Evolutionary conservation across 164 flowering plant genomes (phyloP).

Genomic region (Taxillus chinensis): DNA sequence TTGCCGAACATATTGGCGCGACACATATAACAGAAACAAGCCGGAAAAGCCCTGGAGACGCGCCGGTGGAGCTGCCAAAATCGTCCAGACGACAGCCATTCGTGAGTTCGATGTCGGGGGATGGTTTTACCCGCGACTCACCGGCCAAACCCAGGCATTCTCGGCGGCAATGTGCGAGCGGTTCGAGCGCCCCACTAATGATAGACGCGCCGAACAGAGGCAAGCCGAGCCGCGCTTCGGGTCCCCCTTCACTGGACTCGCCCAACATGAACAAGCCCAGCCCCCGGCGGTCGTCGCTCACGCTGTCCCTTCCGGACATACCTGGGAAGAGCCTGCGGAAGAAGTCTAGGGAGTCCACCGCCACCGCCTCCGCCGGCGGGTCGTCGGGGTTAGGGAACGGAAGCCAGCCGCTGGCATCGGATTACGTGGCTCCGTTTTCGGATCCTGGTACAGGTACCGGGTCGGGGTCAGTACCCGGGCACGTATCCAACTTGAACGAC

Average conservation of each 20-base stretch:
- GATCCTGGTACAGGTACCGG: slow-evolving; percentile 5
- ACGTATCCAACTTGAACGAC: slow-evolving; percentile 1
- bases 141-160: slow-evolving; percentile 17
- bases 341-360: slow-evolving; percentile 31
- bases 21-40: slow-evolving; percentile 1
- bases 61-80: slow-evolving; percentile 18
- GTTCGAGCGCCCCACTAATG: too few relatives aligned
- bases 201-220: not conserved
- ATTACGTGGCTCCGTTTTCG: not conserved
- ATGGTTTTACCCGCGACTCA: slow-evolving; percentile 16
- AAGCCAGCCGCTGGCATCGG: not conserved
- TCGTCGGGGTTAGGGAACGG: slow-evolving; percentile 6
- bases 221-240: slow-evolving; percentile 4
- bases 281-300: slow-evolving; percentile 11
- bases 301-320: slow-evolving; percentile 14
- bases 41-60: slow-evolving; percentile 1
- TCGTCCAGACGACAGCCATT: slow-evolving; percentile 21
- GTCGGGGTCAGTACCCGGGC: slow-evolving; percentile 3
- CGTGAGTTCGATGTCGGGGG: not conserved
- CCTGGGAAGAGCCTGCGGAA: slow-evolving; percentile 36
- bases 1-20: too few relatives aligned
- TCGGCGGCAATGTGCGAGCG: slow-evolving; percentile 3
- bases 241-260: slow-evolving; percentile 3
- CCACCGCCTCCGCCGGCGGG: slow-evolving; percentile 9
- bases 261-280: slow-evolving; percentile 1